Evolutionary conservation across 2,329 filamentous ascomycete genomes (phyloP).

Genomic region (Trichoderma aggressivum): DNA sequence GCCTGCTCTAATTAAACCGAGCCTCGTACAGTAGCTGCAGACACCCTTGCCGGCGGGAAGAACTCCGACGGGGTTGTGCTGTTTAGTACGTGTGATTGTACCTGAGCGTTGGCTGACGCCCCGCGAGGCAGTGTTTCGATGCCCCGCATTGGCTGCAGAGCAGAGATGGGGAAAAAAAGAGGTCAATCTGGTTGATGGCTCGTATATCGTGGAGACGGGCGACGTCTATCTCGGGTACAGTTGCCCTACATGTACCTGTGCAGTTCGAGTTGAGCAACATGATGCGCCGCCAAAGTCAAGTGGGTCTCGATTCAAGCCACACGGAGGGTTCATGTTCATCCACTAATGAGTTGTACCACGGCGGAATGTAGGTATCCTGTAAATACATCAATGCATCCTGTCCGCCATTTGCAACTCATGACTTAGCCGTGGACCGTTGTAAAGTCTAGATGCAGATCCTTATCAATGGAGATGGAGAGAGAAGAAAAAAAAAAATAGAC

Average conservation of each 20-base stretch:
- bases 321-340: background rate
- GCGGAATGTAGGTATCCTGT: background rate
- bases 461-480: background rate
- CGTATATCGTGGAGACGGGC: background rate
- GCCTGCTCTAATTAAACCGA: background rate
- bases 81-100: background rate
- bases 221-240: background rate
- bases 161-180: background rate
- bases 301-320: background rate
- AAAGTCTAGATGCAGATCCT: background rate
- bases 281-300: background rate
- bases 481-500: background rate
- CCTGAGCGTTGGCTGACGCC: background rate
- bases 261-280: background rate
- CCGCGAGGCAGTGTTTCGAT: constrained; percentile 2
- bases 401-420: background rate
- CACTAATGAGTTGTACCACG: background rate
- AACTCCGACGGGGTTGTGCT: background rate
- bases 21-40: background rate
- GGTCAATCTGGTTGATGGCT: background rate
- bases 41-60: background rate
- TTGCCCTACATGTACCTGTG: background rate
- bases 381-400: too few relatives aligned
- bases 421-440: background rate
- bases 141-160: background rate